Evolutionary conservation across 441 rosid genomes (phyloP).

Genomic region (Corymbia citriodora): DNA sequence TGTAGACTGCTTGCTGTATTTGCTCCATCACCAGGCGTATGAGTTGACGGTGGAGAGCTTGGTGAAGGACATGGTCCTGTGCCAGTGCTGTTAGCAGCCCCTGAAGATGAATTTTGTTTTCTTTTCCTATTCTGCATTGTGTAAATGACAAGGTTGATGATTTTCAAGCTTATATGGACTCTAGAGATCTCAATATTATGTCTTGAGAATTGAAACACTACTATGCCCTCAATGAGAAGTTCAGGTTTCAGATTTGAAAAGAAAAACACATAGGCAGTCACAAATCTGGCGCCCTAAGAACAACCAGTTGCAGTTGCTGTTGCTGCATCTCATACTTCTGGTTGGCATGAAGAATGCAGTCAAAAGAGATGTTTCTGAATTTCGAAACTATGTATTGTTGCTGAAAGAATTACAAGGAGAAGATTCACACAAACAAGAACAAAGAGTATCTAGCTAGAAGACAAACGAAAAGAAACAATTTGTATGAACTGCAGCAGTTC

Average conservation of each 20-base stretch:
- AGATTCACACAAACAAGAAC: neutral
- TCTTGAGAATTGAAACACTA: neutral
- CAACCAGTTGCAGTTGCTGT: constrained; percentile 37
- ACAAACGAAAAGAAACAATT: neutral
- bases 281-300: neutral
- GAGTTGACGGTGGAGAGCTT: constrained; percentile 64
- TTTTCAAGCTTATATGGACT: neutral
- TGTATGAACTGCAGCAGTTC: neutral
- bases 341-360: constrained; percentile 49
- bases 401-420: neutral
- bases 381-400: neutral
- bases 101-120: constrained; percentile 61
- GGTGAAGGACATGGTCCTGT: constrained; percentile 66
- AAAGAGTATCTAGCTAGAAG: neutral
- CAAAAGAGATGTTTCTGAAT: neutral
- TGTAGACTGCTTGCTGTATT: constrained; percentile 38
- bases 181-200: neutral
- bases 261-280: neutral
- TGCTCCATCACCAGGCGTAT: constrained; percentile 63
- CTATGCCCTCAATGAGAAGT: neutral
- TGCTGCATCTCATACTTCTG: constrained; percentile 45
- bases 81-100: constrained; percentile 60
- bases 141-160: neutral
- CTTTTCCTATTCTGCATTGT: constrained; percentile 51
- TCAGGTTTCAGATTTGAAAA: neutral